Base-by-base conservation (phyloP, 1,284 basidiomycete species). In the Coniferiporia weirii region DNA sequence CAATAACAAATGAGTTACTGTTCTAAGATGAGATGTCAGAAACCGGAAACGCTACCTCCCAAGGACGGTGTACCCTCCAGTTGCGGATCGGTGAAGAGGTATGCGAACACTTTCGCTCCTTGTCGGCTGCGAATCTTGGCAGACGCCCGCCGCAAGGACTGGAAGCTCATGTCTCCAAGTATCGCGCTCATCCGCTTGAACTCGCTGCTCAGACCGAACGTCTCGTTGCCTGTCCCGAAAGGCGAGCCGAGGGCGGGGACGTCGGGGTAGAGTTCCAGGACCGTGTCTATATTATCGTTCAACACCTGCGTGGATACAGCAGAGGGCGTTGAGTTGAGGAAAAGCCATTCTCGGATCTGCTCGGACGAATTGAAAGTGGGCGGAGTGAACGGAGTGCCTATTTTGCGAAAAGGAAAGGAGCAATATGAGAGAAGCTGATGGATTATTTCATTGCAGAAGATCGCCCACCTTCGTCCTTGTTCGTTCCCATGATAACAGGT, bases 401-500 rank as follows among this genome's bases (percentile, higher is more conserved):
- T 15, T 52, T 5, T 2, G 27, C 2, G 17, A 44, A 48, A 5
- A 27, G 27, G 27, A 27, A 27, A 27, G 27, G 27, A 27, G 27
- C 27, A 27, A 27, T 27, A n/a, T n/a, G n/a, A n/a, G 27, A 27
- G 27, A 27, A 27, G 27, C 27, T 27, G 27, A 27, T 27, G 5
- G 5, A 27, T 27, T 5, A 27, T 27, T 27, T 3, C 27, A 27
- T 27, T 27, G 27, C 27, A 27, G 5, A 27, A 2, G 27, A 27
- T 27, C 27, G 27, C 64, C 19, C 43, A 78, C 79, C 78, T 69
- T 81, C 79, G 60, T 80, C 79, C 3, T 76, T 66, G 59, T 74
- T 74, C 1, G 77, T 78, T 4, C 79, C 79, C 17, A 76, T 69
- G 43, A 81, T 79, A 61, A 79, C 77, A 1, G 79, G 79, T 1